Evolutionary conservation across 1,284 basidiomycete species (phyloP).

Genomic region (Leccinum fuscescens): DNA sequence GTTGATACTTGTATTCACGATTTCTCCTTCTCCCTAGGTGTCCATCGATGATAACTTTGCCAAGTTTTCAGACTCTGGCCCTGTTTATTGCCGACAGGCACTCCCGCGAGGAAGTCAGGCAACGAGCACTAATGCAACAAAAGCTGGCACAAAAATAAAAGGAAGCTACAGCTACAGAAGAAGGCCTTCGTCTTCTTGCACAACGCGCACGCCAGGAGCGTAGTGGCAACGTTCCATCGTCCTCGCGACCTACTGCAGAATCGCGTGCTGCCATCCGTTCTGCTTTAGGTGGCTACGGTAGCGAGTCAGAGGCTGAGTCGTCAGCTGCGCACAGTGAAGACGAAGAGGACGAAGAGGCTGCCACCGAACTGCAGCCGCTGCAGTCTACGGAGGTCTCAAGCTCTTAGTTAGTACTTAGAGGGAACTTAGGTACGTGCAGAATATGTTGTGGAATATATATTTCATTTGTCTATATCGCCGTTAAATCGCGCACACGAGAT

Average conservation of each 20-base stretch:
- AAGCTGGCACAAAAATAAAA: constrained; percentile 98
- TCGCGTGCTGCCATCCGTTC: constrained; percentile 52
- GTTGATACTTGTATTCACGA: constrained; percentile 1
- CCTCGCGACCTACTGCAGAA: constrained; percentile 54
- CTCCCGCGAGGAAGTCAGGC: constrained; percentile 96
- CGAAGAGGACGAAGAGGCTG: constrained; percentile 80
- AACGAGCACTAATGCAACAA: constrained; percentile 96
- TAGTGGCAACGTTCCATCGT: constrained; percentile 66
- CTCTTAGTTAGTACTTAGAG: background rate
- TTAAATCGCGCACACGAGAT: too few species aligned
- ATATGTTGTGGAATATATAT: too few species aligned
- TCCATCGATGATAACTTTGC: constrained; percentile 99
- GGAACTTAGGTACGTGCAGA: background rate
- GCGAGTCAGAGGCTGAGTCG: constrained; percentile 58
- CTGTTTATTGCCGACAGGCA: constrained; percentile 96
- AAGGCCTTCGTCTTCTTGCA: constrained; percentile 90
- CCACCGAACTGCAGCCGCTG: constrained; percentile 36
- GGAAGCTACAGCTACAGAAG: constrained; percentile 70
- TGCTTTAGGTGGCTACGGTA: constrained; percentile 83
- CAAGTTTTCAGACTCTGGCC: constrained; percentile 88
- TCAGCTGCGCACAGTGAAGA: constrained; percentile 47
- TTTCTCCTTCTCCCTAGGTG: constrained; percentile 48
- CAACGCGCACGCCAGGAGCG: constrained; percentile 96
- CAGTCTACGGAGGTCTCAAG: too few species aligned
- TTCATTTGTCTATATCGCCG: too few species aligned